A percentile compares a stretch with the other conserved stretches of the same genome.
These are phyloP conservation scores for Hyaloscypha hepaticicola DNA, from an alignment of 495 filamentous ascomycete genomes.

Conservation along the genomic window DNA sequence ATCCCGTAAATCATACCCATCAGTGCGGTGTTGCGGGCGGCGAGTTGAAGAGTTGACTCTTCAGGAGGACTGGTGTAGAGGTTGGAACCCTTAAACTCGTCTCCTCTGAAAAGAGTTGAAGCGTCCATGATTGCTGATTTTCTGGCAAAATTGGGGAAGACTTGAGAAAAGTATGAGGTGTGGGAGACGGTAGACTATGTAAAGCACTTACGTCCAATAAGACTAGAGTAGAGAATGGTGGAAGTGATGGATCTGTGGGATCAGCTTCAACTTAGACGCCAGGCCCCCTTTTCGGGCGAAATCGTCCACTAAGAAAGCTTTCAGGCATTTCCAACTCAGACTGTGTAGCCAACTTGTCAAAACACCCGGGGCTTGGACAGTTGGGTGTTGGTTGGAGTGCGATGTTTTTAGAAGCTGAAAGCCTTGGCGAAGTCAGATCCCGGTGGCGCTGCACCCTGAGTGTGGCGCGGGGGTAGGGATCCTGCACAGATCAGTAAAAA, in stretches of 20 bases:
- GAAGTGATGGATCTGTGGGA: background rate
- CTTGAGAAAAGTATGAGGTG: background rate
- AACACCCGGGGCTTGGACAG: background rate
- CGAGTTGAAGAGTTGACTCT: background rate
- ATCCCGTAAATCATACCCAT: conserved; percentile 14
- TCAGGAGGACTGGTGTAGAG: background rate
- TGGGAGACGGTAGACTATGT: background rate
- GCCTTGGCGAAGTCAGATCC: background rate
- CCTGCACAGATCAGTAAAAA: background rate
- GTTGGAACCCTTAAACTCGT: background rate
- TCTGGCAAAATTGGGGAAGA: background rate
- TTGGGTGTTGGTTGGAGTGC: background rate
- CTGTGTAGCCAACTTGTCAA: background rate
- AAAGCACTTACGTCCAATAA: background rate
- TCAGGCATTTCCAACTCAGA: background rate
- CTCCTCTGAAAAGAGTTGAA: background rate
- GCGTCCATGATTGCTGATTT: background rate
- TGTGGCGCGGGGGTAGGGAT: background rate
- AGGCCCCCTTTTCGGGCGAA: background rate
- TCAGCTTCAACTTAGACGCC: background rate
- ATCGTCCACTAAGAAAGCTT: background rate
- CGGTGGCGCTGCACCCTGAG: background rate
- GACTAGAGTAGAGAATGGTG: background rate
- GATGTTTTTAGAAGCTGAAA: background rate
- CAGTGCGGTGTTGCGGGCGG: background rate